These are phyloP conservation scores for Noccaea caerulescens DNA, from an alignment of 345 rosid genomes.

Conservation along the genomic window DNA sequence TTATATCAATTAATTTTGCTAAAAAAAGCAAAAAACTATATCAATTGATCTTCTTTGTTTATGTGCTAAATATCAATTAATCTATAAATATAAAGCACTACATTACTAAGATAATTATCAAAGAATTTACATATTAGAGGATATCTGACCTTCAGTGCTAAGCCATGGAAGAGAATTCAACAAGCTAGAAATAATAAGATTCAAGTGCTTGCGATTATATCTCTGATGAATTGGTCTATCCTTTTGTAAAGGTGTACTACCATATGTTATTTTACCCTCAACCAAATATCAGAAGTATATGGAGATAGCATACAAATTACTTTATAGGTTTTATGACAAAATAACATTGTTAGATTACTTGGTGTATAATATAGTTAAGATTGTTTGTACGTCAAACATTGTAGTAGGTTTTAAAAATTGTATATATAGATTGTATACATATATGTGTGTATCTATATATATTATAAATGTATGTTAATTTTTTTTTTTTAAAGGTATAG, in stretches of 20 bases:
- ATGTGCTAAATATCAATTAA: not conserved
- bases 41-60: too few relatives aligned
- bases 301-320: not conserved
- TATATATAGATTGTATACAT: not conserved
- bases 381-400: not conserved
- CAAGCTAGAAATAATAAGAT: slow-evolving; percentile 35
- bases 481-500: too few relatives aligned
- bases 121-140: slow-evolving; percentile 12
- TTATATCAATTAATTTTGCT: not conserved
- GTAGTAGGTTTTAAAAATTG: not conserved
- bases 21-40: too few relatives aligned
- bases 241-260: too few relatives aligned
- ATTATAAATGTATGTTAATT: too few relatives aligned
- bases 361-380: not conserved
- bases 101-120: slow-evolving; percentile 1
- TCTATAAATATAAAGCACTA: not conserved
- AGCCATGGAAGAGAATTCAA: slow-evolving; percentile 16
- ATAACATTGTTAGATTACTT: not conserved
- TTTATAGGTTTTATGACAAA: not conserved
- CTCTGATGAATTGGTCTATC: too few relatives aligned
- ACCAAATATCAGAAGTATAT: not conserved
- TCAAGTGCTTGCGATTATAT: slow-evolving; percentile 25
- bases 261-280: slow-evolving; percentile 10
- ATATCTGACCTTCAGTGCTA: slow-evolving; percentile 29
- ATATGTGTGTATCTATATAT: too few relatives aligned